Evolutionary conservation across 805 yeast species (phyloP).

Genomic region (Metschnikowia bowlesiae): DNA sequence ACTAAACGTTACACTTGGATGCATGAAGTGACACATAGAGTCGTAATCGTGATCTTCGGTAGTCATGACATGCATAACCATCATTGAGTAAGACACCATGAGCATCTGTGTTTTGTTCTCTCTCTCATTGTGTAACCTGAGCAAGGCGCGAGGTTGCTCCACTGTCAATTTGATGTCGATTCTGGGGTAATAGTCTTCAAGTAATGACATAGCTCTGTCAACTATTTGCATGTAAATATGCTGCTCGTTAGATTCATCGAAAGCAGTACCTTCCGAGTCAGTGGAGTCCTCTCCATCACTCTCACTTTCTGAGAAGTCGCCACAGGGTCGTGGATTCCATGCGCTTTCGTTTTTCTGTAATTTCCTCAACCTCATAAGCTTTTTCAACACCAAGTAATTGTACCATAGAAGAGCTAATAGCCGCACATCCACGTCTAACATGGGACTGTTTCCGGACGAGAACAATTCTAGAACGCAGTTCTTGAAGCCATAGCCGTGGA

Average conservation of each 20-base stretch:
- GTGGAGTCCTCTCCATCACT: conserved; percentile 12
- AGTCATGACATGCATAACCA: conserved; percentile 31
- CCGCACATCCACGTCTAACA: conserved; percentile 32
- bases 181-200: conserved; percentile 12
- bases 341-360: conserved; percentile 8
- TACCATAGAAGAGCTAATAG: conserved; percentile 31
- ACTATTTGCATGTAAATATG: not conserved
- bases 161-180: conserved; percentile 13
- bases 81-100: conserved; percentile 31
- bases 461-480: conserved; percentile 35
- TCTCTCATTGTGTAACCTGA: conserved; percentile 19
- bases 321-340: not conserved
- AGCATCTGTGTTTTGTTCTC: conserved; percentile 23
- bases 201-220: conserved; percentile 4
- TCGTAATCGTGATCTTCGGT: conserved; percentile 30
- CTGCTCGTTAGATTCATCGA: not conserved
- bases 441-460: conserved; percentile 35
- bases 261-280: conserved; percentile 2
- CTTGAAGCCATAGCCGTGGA: conserved; percentile 33
- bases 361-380: conserved; percentile 21
- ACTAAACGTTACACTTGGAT: conserved; percentile 28
- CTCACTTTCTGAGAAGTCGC: not conserved
- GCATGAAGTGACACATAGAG: conserved; percentile 30
- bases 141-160: conserved; percentile 18
- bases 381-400: conserved; percentile 28